Evolutionary conservation across 352 stramenopile genomes (phyloP), one percentile per base, ranked within the genome.

Genomic region (Blastocystis sp.): DNA sequence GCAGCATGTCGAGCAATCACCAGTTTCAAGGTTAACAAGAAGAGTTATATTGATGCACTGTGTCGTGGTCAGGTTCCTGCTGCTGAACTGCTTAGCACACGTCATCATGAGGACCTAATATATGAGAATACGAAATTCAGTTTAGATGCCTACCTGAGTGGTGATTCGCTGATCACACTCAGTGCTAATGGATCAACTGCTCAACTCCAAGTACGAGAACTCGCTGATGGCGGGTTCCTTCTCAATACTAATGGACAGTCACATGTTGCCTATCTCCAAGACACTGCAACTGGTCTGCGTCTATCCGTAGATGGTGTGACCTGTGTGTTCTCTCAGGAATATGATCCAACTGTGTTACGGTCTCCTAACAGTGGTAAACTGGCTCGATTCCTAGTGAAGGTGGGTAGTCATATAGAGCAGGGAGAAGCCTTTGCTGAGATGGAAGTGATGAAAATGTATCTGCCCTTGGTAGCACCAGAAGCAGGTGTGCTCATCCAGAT

Each of bases 371-470:
- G 96, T 0, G 97, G 97, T 60, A 99, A 99, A 92, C 93, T 99
- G 13, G 96, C 97, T n/a, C 96, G 98, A 57, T 98, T 98, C 91
- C 92, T 99, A n/a, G 96, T 99, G 35, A 92, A 96, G 42, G 95
- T 99, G 90, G 96, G 97, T 30, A 93, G 95, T 24, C 94, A 95
- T 73, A 91, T 97, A 0, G 93, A 94, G 75, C 94, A 94, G 87
- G 94, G 94, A 6, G 73, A 96, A 82, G 92, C 93, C 5, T 98
- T 96, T 90, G 94, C 92, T 30, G 94, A 98, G 91, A 95, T 98
- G 66, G 95, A 98, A 91, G 97, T 99, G n/a, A 99, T 99, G 97
- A 99, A 99, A 93, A 99, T 99, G 97, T 99, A 99, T 93, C 98
- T 99, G 96, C 97, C 96, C 30, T 93, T 99, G 54, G 94, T 97